phyloP scores from a whole-genome alignment of 2,329 filamentous ascomycete species.

The Phaeosphaeriaceae sp. region DNA sequence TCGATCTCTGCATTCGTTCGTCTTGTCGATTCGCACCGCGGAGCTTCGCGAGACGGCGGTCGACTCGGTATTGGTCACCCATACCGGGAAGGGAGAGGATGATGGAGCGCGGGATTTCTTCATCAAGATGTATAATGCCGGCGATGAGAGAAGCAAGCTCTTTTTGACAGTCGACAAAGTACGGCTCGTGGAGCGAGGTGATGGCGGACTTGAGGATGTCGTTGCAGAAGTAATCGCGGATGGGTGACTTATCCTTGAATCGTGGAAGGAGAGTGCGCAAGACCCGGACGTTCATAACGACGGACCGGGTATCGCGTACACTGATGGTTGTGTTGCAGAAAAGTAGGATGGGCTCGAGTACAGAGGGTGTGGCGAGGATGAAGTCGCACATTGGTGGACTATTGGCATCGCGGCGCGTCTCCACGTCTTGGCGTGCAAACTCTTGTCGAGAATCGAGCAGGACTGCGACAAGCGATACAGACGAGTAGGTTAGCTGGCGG shows the following conservation, averaged over 20 bases:
- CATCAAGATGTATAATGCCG: constrained; percentile 80
- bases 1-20: constrained; percentile 77
- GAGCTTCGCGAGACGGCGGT: constrained; percentile 55
- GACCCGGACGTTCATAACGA: constrained; percentile 83
- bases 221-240: constrained; percentile 87
- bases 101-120: constrained; percentile 73
- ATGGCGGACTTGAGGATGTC: constrained; percentile 91
- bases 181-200: constrained; percentile 88
- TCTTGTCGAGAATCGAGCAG: constrained; percentile 74
- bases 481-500: constrained; percentile 88
- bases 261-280: constrained; percentile 84
- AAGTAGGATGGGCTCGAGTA: constrained; percentile 86
- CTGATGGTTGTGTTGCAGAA: constrained; percentile 91
- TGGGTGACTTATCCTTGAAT: constrained; percentile 65
- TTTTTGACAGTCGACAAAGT: constrained; percentile 95
- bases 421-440: constrained; percentile 37
- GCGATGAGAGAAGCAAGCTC: constrained; percentile 90
- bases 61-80: constrained; percentile 66
- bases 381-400: constrained; percentile 78
- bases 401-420: constrained; percentile 42
- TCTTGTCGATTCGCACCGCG: constrained; percentile 58
- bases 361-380: constrained; percentile 76
- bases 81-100: constrained; percentile 84
- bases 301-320: constrained; percentile 89
- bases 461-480: constrained; percentile 88